Base-by-base conservation (phyloP, 2,329 filamentous ascomycete species). In the Botryotinia globosa region DNA sequence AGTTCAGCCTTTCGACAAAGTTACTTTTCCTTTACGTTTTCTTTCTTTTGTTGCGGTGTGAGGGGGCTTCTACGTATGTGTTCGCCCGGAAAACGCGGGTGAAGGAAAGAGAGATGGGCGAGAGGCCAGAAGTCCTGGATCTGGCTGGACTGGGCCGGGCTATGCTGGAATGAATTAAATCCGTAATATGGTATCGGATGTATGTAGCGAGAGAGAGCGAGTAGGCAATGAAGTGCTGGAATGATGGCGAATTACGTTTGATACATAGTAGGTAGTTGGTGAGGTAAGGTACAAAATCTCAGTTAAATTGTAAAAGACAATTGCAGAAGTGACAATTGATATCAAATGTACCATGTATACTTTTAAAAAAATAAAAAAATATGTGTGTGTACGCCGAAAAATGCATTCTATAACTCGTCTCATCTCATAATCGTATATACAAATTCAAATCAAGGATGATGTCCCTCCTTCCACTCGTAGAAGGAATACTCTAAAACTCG, bases 351-450 rank as follows among this genome's bases (percentile, higher is more conserved):
- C 3, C 9, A 16, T 48, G 29, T 29, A 4, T 29, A 51, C n/a
- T 5, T 37, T 37, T 5, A n/a, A 12, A 48, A 48, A 8, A 37
- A 34, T 37, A 12, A 48, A 48, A 8, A 37, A 34, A 48, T 18
- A n/a, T n/a, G 1, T n/a, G 12, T 56, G 10, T 22, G 1, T 54
- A 10, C 64, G 34, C 25, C 9, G 16, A 42, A 34, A 39, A 56
- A 42, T 56, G 64, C 25, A 56, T 54, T 67, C 64, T 67, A 67
- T 51, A 56, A 14, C 64, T 34, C 32, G 32, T 63, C 34, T 66
- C 37, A 56, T 67, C 64, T 54, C 22, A 39, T 42, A 42, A 32
- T 42, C 34, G 39, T 42, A 67, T 67, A 67, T 67, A 67, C 34
- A 67, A 67, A 20, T 67, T 39, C 34, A 18, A 45, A 56, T 56